These are phyloP conservation scores for Phytopythium mirpurense DNA, from an alignment of 352 stramenopile species.

Conservation along the genomic window DNA sequence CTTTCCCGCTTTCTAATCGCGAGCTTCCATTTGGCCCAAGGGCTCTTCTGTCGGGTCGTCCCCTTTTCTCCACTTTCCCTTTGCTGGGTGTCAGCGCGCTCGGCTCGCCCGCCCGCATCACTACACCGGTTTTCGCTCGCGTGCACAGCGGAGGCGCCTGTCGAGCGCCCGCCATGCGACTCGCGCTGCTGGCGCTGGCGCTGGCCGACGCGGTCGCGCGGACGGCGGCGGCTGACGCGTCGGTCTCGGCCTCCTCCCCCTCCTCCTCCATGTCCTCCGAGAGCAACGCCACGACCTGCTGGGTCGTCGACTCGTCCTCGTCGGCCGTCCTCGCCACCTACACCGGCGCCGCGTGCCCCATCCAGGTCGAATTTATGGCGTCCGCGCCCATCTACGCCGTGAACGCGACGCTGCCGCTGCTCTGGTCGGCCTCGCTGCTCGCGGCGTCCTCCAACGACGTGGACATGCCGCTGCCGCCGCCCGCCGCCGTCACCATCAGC, in stretches of 20 bases:
- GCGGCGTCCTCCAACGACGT: conserved; percentile 31
- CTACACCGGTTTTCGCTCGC: background rate
- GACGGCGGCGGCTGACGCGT: background rate
- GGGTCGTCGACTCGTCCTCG: conserved; percentile 25
- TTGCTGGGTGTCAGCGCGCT: no score
- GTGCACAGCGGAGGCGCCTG: background rate
- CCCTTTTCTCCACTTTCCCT: no score
- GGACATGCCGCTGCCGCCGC: conserved; percentile 34
- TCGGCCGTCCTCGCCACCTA: conserved; percentile 17
- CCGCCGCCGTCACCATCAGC: conserved; percentile 21
- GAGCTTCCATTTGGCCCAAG: no score
- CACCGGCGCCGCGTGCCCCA: conserved; percentile 18
- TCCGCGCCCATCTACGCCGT: conserved; percentile 22
- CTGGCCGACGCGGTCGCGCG: background rate
- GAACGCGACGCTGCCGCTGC: conserved; percentile 33
- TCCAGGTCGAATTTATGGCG: conserved; percentile 30
- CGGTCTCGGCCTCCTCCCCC: background rate
- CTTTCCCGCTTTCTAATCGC: no score
- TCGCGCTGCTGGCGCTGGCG: conserved; percentile 5
- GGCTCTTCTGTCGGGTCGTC: no score
- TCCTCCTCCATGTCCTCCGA: background rate
- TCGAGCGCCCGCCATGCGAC: conserved; percentile 12
- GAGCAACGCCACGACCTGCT: conserved; percentile 21
- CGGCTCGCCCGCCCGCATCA: no score
- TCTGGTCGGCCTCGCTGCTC: conserved; percentile 36